phyloP scores from a whole-genome alignment of 2,329 filamentous ascomycete genomes.

The Aaosphaeria arxii region DNA sequence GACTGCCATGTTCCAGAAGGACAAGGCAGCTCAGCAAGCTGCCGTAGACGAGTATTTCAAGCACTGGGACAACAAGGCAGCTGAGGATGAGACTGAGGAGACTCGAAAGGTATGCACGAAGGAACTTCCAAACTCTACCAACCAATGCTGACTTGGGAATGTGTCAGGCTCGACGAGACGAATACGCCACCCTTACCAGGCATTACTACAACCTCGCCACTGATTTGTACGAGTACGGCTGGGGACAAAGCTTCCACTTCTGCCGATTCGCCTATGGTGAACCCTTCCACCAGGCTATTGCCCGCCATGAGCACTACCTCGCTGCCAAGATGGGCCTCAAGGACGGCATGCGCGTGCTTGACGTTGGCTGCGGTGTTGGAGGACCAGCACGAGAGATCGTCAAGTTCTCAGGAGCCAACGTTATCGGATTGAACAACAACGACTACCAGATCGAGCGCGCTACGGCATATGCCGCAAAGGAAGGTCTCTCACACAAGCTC shows the following conservation, averaged over 20 bases:
- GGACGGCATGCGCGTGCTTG: slow-evolving; percentile 84
- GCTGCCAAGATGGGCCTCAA: slow-evolving; percentile 84
- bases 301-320: slow-evolving; percentile 96
- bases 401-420: slow-evolving; percentile 87
- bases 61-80: slow-evolving; percentile 87
- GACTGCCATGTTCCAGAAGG: slow-evolving; percentile 81
- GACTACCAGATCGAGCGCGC: slow-evolving; percentile 98
- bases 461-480: slow-evolving; percentile 77
- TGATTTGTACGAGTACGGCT: slow-evolving; percentile 94
- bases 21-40: slow-evolving; percentile 71
- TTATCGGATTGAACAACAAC: slow-evolving; percentile 96
- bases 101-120: slow-evolving; percentile 65
- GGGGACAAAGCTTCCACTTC: slow-evolving; percentile 97
- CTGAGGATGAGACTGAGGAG: slow-evolving; percentile 75
- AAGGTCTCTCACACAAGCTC: slow-evolving; percentile 76
- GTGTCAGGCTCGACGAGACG: slow-evolving; percentile 69
- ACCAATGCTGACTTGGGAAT: slow-evolving; percentile 5
- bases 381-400: slow-evolving; percentile 94
- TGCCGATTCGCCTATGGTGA: slow-evolving; percentile 88
- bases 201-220: slow-evolving; percentile 99
- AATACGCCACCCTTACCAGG: slow-evolving; percentile 90
- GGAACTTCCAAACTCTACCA: slow-evolving; percentile 1
- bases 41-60: slow-evolving; percentile 93
- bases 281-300: slow-evolving; percentile 85
- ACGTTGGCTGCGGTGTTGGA: slow-evolving; percentile 96